A percentile compares a stretch with the other conserved stretches of the same genome.
Evolutionary conservation across 768 basidiomycete species (phyloP).

Genomic region (Phanerochaete carnosa): DNA sequence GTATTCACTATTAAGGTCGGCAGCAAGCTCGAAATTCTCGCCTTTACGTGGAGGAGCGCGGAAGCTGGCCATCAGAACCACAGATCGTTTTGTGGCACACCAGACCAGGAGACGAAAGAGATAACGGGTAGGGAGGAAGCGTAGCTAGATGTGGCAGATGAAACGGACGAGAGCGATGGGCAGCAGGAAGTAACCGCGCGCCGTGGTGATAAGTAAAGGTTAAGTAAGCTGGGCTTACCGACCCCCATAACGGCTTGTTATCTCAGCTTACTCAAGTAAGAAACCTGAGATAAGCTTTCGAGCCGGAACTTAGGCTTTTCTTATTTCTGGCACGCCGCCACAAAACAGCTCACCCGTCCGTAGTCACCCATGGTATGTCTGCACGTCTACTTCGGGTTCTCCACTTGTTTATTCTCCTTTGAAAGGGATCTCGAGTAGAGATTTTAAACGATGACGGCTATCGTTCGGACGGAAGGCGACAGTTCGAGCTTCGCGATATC

Average conservation of each 20-base stretch:
- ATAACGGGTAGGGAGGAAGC: background rate
- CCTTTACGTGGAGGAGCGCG: constrained; percentile 42
- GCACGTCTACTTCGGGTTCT: background rate
- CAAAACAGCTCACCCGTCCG: background rate
- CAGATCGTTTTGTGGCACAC: background rate
- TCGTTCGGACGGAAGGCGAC: constrained; percentile 90
- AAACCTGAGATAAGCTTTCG: background rate
- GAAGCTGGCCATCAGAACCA: constrained; percentile 21
- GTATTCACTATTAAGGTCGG: constrained; percentile 97
- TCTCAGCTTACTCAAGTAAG: background rate
- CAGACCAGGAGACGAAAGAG: background rate
- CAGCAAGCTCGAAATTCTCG: constrained; percentile 95
- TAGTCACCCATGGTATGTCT: background rate
- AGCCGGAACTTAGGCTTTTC: background rate
- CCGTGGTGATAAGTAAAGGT: background rate
- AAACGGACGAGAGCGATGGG: background rate
- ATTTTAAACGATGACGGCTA: constrained; percentile 83
- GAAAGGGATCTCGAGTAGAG: constrained; percentile 57
- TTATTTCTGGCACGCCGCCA: background rate
- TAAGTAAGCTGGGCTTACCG: background rate
- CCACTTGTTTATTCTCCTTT: background rate
- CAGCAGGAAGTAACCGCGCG: background rate
- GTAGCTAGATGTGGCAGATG: background rate
- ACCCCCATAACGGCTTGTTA: too few species aligned
- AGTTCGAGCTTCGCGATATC: constrained; percentile 85